Evolutionary conservation across 2,329 filamentous ascomycete species (phyloP), one percentile per base, ranked within the genome.

Genomic region (Colletotrichum sp.): DNA sequence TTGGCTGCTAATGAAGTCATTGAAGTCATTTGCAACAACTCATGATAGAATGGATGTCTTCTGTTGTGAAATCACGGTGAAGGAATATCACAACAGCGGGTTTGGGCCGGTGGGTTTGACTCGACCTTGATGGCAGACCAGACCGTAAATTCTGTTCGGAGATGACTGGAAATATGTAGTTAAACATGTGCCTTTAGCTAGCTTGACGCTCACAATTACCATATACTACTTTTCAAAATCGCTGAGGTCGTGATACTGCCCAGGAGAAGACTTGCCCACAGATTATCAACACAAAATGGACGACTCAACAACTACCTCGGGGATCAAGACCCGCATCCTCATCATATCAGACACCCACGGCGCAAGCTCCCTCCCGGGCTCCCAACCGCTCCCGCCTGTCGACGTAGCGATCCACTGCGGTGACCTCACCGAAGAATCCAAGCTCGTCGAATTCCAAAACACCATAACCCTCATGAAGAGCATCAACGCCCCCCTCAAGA

Each of bases 391-490:
- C 0, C 80, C 84, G 4, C 79, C 82, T 18, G 85, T 84, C 34
- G 90, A 92, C 75, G 85, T 90, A 0, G 85, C 80, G 5, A 87
- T 90, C 18, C 88, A 90, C 78, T 89, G 88, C 70, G 88, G 89
- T 12, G 88, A 90, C 60, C 82, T 90, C 5, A 90, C 88, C 1
- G 78, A 85, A 1, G 80, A 83, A 26, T 89, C 88, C 1, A 87
- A 84, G 30, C 65, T 89, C 0, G 66, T 81, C 1, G 86, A 89
- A 60, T 87, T 85, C 59, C 79, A 76, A 26, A 76, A 79, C 4
- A 81, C 86, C 0, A 79, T 90, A 6, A 71, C 81, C 3, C 79
- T 88, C 0, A 81, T 91, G 0, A 78, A 82, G 10, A 67, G 66
- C 0, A 80, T 90, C 18, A 73, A 86, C 2, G 87, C 88, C 0